These are phyloP conservation scores for Eucalyptus curtisii DNA, from an alignment of 345 rosid species.

Conservation along the genomic window DNA sequence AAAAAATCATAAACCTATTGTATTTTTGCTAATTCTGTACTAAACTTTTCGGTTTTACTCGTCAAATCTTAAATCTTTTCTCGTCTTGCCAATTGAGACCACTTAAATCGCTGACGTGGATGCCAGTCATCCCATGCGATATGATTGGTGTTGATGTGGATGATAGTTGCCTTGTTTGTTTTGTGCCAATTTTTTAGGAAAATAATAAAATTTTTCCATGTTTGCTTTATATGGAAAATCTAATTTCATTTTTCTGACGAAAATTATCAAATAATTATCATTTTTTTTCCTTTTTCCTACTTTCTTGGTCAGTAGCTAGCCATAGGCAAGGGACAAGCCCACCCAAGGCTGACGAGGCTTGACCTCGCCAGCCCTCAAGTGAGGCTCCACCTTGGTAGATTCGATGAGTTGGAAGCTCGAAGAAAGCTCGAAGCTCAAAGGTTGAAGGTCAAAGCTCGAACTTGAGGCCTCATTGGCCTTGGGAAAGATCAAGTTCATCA, in stretches of 20 bases:
- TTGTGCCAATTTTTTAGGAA: no score
- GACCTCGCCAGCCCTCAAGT: rapidly evolving
- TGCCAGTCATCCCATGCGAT: rapidly evolving
- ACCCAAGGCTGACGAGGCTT: rapidly evolving
- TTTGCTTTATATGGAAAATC: no score
- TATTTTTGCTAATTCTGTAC: rapidly evolving
- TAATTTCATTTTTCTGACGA: no score
- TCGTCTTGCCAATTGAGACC: rapidly evolving
- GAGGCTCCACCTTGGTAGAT: no score
- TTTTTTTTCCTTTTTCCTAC: no score
- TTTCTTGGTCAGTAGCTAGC: rapidly evolving
- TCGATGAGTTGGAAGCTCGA: no score
- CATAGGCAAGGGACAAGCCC: rapidly evolving
- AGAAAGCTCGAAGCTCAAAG: no score
- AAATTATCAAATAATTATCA: no score
- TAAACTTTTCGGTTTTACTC: rapidly evolving
- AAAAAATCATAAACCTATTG: rapidly evolving
- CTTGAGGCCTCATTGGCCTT: no score
- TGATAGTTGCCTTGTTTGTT: rapidly evolving
- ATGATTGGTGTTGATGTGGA: rapidly evolving
- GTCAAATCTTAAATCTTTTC: rapidly evolving
- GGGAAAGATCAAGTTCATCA: no score
- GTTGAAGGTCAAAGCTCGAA: no score
- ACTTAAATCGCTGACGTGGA: rapidly evolving
- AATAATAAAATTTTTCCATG: rapidly evolving